Conservation (phyloP, 129 eudicot species). For the Arctium minus region DNA sequence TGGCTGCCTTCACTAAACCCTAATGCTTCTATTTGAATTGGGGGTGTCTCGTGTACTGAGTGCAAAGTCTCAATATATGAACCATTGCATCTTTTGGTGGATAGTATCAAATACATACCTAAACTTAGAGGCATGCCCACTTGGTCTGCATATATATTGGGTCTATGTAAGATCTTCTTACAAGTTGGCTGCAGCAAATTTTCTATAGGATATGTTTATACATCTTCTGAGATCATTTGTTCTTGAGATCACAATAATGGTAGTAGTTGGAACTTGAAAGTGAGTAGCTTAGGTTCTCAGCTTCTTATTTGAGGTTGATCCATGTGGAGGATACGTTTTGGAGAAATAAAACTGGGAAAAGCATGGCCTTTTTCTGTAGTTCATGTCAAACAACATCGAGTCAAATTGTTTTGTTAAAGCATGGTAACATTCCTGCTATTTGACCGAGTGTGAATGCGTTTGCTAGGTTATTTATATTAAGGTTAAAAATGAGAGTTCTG, state of each 20-base stretch:
- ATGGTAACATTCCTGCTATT: not conserved
- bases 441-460: not conserved
- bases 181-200: too few species aligned
- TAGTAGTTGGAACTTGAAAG: conserved; percentile 1
- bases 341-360: not conserved
- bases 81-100: conserved; percentile 8
- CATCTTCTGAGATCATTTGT: not conserved
- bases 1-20: conserved; percentile 2
- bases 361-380: not conserved
- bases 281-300: not conserved
- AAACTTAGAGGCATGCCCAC: not conserved
- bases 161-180: too few species aligned
- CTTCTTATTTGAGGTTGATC: not conserved
- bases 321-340: not conserved
- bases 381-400: not conserved
- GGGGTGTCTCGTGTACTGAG: not conserved
- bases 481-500: not conserved
- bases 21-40: not conserved
- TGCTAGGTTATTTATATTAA: not conserved
- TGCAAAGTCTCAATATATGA: not conserved
- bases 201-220: not conserved
- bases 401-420: not conserved
- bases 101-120: not conserved
- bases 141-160: not conserved
- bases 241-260: not conserved